Evolutionary conservation across 163 green algal species (phyloP).

Genomic region (Coccomyxa subellipsoidea): DNA sequence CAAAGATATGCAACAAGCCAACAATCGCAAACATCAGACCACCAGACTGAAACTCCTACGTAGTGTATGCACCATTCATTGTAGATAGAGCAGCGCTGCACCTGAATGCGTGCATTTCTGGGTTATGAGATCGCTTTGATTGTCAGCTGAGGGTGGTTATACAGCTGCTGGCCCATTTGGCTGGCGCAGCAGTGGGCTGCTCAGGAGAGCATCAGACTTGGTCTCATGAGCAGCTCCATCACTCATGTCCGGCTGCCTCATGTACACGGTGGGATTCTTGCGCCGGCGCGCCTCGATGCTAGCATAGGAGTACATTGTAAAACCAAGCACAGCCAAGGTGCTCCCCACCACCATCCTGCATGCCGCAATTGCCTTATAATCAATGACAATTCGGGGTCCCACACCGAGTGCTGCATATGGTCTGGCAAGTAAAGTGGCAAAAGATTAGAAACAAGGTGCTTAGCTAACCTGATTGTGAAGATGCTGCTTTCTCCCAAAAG

Average conservation of each 20-base stretch:
- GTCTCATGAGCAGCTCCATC: not conserved
- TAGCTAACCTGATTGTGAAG: not conserved
- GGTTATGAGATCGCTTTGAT: too few species aligned
- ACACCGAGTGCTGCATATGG: too few species aligned
- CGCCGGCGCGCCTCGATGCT: not conserved
- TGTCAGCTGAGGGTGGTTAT: too few species aligned
- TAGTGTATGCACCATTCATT: too few species aligned
- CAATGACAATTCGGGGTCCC: too few species aligned
- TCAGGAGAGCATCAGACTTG: not conserved
- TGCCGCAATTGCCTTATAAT: too few species aligned
- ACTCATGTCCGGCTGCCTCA: not conserved
- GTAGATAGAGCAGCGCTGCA: too few species aligned
- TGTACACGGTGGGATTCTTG: not conserved
- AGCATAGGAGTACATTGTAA: conserved; percentile 14
- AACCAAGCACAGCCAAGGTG: conserved; percentile 8
- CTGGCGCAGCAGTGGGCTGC: not conserved
- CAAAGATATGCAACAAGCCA: too few species aligned
- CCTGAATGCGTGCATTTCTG: too few species aligned
- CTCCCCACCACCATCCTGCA: conserved; percentile 12
- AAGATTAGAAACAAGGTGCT: not conserved
- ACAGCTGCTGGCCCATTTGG: not conserved
- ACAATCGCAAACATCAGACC: too few species aligned
- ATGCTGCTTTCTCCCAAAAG: conserved; percentile 8
- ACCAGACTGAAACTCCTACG: too few species aligned
- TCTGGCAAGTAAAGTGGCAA: not conserved